Evolutionary conservation across 768 basidiomycete species (phyloP).

Genomic region (Lactifluus pinguis): DNA sequence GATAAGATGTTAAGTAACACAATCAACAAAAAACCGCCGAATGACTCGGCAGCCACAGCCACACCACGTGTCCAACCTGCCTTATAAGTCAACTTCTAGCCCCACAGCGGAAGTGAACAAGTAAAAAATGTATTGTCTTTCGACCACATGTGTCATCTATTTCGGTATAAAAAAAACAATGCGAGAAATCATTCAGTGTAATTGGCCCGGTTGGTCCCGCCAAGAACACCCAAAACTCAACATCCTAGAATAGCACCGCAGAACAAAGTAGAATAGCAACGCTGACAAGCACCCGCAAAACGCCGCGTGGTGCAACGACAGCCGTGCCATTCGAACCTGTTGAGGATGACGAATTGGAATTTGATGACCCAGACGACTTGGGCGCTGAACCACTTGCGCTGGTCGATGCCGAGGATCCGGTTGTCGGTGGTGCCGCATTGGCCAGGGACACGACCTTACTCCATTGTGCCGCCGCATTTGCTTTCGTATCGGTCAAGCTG

Average conservation of each 20-base stretch:
- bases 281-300: background rate
- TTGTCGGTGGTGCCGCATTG: conserved; percentile 31
- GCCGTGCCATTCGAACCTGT: background rate
- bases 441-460: conserved; percentile 36
- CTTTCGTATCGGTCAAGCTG: conserved; percentile 33
- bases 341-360: conserved; percentile 17
- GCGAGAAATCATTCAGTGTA: background rate
- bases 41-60: background rate
- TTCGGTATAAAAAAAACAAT: background rate
- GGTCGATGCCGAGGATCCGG: background rate
- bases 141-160: background rate
- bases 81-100: background rate
- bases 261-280: background rate
- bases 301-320: background rate
- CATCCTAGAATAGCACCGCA: conserved; percentile 1
- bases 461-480: conserved; percentile 44
- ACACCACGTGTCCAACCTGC: background rate
- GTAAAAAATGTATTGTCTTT: background rate
- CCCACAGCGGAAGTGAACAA: too few relatives aligned
- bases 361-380: conserved; percentile 17
- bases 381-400: background rate
- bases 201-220: background rate
- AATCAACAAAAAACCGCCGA: background rate
- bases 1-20: background rate
- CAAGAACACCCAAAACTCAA: background rate